Evolutionary conservation across 805 yeast genomes (phyloP), one percentile per base, ranked within the genome.

Genomic region (Saccharomycopsis amapae): DNA sequence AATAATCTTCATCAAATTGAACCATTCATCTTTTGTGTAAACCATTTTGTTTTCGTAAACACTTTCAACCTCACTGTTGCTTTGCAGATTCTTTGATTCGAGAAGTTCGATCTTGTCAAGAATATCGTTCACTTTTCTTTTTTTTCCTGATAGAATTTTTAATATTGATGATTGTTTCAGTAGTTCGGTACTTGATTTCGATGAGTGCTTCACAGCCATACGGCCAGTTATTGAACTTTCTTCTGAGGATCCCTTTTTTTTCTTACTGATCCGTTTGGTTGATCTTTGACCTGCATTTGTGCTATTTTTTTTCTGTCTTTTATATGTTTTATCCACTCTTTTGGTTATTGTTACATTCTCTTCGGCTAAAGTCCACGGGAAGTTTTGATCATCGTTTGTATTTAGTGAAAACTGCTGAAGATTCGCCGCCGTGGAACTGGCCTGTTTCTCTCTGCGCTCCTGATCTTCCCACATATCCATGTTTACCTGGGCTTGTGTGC

Each of bases 11-110:
- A 58, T 38, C 10, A 60, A 59, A 12, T 55, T 43, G 12, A 45
- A 31, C 66, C 66, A 62, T 46, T 62, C 65, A 9, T 55, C 58
- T 41, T 54, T 56, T 4, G 57, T 39, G 32, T 62, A 62, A 1
- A 62, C 38, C 12, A 58, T 45, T 19, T 48, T 53, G 20, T 53
- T 38, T 7, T 53, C 56, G 2, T 25, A 38, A 3, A 35, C 41
- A 7, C 2, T 25, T 30, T 35, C 40, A 9, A 33, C 38, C 5
- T 20, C 15, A 2, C n/a, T 22, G 4, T 41, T n/a, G n/a, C n/a
- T n/a, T n/a, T n/a, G n/a, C n/a, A n/a, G n/a, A n/a, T n/a, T n/a
- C 35, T 22, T 7, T 12, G 17, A 7, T 33, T 43, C 45, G 20
- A 48, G 22, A 12, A 19, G 6, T 33, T 49, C 55, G 5, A 62